Conservation (phyloP, 2,329 filamentous ascomycete species). For the Lecanosticta acicola region DNA sequence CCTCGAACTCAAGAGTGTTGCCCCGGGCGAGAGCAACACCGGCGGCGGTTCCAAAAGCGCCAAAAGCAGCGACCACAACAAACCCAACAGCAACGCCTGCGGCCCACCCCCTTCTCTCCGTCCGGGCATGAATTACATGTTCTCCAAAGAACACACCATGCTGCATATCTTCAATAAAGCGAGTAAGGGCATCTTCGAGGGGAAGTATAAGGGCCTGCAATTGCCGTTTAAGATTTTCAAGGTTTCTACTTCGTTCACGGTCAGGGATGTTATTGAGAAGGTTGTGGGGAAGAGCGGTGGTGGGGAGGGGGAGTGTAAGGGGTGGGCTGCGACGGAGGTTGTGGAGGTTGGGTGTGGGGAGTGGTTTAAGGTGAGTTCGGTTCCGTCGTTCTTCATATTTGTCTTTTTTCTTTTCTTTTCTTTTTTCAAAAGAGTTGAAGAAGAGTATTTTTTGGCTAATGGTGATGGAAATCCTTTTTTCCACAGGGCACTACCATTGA, state of each 20-base stretch:
- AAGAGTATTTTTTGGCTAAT: background rate
- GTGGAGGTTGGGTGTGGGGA: constrained; percentile 28
- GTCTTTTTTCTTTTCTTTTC: background rate
- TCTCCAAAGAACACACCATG: constrained; percentile 24
- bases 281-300: constrained; percentile 19
- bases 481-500: background rate
- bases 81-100: background rate
- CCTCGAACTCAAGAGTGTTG: background rate
- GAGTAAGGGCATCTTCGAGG: constrained; percentile 23
- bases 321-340: constrained; percentile 32
- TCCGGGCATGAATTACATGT: constrained; percentile 29
- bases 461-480: background rate
- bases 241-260: constrained; percentile 23
- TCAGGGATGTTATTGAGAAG: constrained; percentile 29
- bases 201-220: constrained; percentile 11
- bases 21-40: constrained; percentile 1
- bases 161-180: constrained; percentile 29
- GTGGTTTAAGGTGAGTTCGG: constrained; percentile 27
- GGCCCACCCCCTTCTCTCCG: constrained; percentile 14
- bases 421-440: background rate
- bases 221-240: constrained; percentile 31
- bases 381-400: background rate
- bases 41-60: too few species aligned
- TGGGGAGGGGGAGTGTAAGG: constrained; percentile 18
- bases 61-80: too few species aligned